Evolutionary conservation across 768 basidiomycete genomes (phyloP).

Genomic region (Dacryopinax primogenitus): DNA sequence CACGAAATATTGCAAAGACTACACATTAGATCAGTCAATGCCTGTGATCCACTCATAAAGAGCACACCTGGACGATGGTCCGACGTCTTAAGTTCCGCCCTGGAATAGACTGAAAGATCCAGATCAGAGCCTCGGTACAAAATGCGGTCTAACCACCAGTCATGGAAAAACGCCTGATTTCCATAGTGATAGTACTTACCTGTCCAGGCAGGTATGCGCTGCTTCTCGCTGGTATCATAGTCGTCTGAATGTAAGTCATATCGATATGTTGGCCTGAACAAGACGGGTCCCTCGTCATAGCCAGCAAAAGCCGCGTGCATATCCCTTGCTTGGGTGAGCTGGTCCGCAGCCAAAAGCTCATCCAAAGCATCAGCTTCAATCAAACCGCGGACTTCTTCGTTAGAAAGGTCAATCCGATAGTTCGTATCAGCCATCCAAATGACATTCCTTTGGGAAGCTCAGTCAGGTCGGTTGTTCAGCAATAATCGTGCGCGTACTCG

Average conservation of each 20-base stretch:
- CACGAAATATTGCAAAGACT: slow-evolving; percentile 79
- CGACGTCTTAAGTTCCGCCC: slow-evolving; percentile 78
- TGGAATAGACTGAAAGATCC: slow-evolving; percentile 63
- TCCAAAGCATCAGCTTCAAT: slow-evolving; percentile 56
- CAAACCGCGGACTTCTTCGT: slow-evolving; percentile 60
- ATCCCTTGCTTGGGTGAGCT: slow-evolving; percentile 68
- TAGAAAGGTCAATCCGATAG: slow-evolving; percentile 81
- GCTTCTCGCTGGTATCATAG: slow-evolving; percentile 94
- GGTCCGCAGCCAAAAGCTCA: slow-evolving; percentile 66
- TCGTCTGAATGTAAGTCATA: slow-evolving; percentile 70
- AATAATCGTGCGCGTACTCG: slow-evolving; percentile 46
- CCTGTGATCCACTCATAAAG: neutral
- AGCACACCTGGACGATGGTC: slow-evolving; percentile 81
- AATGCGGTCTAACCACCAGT: slow-evolving; percentile 61
- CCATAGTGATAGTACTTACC: slow-evolving; percentile 36
- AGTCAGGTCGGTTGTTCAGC: neutral
- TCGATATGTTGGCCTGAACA: slow-evolving; percentile 93
- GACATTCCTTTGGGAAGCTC: slow-evolving; percentile 51
- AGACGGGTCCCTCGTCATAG: slow-evolving; percentile 76
- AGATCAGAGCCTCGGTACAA: slow-evolving; percentile 63
- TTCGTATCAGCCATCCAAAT: slow-evolving; percentile 94
- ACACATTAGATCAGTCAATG: neutral
- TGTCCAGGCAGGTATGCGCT: slow-evolving; percentile 95
- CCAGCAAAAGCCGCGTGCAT: slow-evolving; percentile 60
- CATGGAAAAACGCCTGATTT: slow-evolving; percentile 12